These are phyloP conservation scores for Colletotrichum caudatum DNA, from an alignment of 2,329 filamentous ascomycete genomes.

Conservation along the genomic window DNA sequence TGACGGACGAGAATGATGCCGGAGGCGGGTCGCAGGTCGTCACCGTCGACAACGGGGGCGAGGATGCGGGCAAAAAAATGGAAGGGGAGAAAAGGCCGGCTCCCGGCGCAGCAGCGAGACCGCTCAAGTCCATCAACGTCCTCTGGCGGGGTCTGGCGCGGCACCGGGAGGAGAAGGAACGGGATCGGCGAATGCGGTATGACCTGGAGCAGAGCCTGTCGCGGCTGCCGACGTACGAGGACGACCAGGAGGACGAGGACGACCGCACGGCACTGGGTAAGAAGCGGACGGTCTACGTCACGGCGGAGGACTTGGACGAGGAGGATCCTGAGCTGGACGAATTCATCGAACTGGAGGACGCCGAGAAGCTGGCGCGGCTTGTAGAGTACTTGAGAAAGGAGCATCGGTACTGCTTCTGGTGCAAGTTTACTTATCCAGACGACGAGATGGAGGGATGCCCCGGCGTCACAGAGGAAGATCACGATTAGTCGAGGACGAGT, in stretches of 20 bases:
- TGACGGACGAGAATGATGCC: slow-evolving; percentile 69
- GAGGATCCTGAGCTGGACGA: slow-evolving; percentile 84
- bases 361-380: slow-evolving; percentile 74
- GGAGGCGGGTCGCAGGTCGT: slow-evolving; percentile 11
- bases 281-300: slow-evolving; percentile 64
- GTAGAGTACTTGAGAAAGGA: slow-evolving; percentile 77
- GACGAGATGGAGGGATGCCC: slow-evolving; percentile 87
- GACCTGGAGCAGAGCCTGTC: slow-evolving; percentile 75
- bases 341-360: slow-evolving; percentile 77
- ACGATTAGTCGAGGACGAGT: slow-evolving; percentile 58
- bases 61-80: slow-evolving; percentile 46
- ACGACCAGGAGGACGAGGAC: slow-evolving; percentile 76
- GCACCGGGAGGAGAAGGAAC: slow-evolving; percentile 76
- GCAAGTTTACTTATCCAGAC: slow-evolving; percentile 85
- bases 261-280: slow-evolving; percentile 77
- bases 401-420: slow-evolving; percentile 95
- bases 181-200: slow-evolving; percentile 72
- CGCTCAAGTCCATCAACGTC: slow-evolving; percentile 77
- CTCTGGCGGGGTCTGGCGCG: slow-evolving; percentile 83
- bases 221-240: slow-evolving; percentile 74
- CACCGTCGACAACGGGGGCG: not conserved
- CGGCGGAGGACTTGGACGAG: slow-evolving; percentile 78
- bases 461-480: slow-evolving; percentile 86
- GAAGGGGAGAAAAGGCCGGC: slow-evolving; percentile 42
- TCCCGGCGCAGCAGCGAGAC: slow-evolving; percentile 57